Conservation (phyloP, 1,284 basidiomycete species). For the Apiotrichum porosum region DNA sequence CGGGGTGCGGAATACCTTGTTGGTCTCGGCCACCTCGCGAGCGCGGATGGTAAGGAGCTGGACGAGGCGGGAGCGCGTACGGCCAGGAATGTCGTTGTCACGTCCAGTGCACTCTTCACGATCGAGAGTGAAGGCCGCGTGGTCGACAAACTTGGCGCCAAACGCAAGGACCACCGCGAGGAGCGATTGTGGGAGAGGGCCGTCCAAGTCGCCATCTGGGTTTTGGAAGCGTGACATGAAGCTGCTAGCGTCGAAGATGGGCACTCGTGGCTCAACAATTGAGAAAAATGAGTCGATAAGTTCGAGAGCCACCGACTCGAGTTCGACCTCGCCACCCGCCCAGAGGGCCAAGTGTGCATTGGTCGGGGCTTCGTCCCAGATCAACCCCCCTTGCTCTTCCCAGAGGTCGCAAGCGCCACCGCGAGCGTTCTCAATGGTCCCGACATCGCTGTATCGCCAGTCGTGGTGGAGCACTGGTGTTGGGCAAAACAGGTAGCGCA, state of each 20-base stretch:
- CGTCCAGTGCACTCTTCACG: conserved; percentile 53
- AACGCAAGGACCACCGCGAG: conserved; percentile 85
- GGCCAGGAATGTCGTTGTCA: conserved; percentile 14
- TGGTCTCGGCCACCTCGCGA: conserved; percentile 73
- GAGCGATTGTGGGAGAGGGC: conserved; percentile 62
- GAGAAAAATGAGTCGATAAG: conserved; percentile 69
- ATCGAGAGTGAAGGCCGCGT: conserved; percentile 72
- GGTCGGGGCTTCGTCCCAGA: conserved; percentile 39
- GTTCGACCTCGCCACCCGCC: conserved; percentile 21
- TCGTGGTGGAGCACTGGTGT: conserved; percentile 30
- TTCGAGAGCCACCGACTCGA: conserved; percentile 69
- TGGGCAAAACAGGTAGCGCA: conserved; percentile 44
- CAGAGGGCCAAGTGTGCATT: conserved; percentile 26
- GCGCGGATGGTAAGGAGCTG: conserved; percentile 72
- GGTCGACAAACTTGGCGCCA: conserved; percentile 87
- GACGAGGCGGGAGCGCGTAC: conserved; percentile 62
- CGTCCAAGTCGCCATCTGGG: conserved; percentile 35
- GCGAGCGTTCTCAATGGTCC: conserved; percentile 25
- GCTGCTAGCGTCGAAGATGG: conserved; percentile 68
- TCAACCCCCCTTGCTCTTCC: conserved; percentile 32
- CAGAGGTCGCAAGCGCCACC: conserved; percentile 28
- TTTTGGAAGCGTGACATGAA: conserved; percentile 57
- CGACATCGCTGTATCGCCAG: conserved; percentile 40
- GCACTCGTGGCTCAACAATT: conserved; percentile 75
- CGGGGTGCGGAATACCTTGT: conserved; percentile 77